phyloP scores from a whole-genome alignment of 169 alveolate genomes.

The Sarcocystis neurona region DNA sequence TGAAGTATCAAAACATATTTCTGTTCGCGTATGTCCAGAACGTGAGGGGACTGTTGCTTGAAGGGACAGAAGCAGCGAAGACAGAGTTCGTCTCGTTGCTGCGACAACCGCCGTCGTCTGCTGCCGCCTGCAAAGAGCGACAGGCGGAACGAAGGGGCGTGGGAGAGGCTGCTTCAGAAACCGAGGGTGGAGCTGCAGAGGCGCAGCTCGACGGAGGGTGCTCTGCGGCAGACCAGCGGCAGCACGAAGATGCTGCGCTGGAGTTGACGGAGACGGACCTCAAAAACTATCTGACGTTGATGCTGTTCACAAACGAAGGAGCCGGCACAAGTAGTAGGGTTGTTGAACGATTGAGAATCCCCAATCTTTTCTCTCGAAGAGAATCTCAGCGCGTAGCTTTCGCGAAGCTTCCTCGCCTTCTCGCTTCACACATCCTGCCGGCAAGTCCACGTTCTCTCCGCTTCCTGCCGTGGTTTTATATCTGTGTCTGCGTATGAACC shows the following conservation, averaged over 20 bases:
- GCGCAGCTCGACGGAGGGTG: too few species aligned
- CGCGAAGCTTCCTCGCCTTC: not conserved
- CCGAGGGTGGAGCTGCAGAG: too few species aligned
- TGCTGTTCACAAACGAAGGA: constrained; percentile 55
- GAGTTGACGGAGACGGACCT: not conserved
- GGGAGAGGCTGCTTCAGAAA: too few species aligned
- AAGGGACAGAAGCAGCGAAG: not conserved
- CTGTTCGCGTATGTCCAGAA: constrained; percentile 8
- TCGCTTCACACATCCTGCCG: constrained; percentile 4
- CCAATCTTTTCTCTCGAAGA: not conserved
- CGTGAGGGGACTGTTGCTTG: not conserved
- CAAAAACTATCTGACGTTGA: not conserved
- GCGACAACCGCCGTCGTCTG: not conserved
- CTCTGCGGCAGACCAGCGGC: too few species aligned
- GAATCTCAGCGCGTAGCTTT: not conserved
- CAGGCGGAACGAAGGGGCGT: not conserved
- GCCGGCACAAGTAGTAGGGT: constrained; percentile 2
- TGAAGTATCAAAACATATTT: constrained; percentile 17
- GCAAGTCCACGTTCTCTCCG: not conserved
- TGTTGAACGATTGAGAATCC: not conserved
- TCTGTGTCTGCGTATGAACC: too few species aligned
- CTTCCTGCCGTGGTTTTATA: too few species aligned
- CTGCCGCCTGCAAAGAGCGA: not conserved
- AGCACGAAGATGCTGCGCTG: not conserved
- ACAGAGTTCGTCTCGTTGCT: not conserved